Evolutionary conservation across 108 stramenopile species (phyloP).

Genomic region (Epithemia pelagica): DNA sequence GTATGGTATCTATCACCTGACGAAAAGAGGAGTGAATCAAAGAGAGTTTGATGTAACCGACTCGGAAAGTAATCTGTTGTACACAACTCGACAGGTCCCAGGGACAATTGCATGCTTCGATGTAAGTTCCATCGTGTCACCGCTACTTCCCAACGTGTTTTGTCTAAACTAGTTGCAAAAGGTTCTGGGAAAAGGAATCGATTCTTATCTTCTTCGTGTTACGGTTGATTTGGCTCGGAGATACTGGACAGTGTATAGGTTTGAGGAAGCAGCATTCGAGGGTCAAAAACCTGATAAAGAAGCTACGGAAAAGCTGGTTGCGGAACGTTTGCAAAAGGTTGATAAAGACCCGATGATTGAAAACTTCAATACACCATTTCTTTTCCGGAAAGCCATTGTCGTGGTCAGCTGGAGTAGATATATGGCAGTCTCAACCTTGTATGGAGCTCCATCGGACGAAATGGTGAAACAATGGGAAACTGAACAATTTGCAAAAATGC

Average conservation of each 20-base stretch:
- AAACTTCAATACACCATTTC: background rate
- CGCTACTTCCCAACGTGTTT: no score
- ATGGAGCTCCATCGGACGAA: conserved; percentile 27
- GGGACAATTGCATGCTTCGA: conserved; percentile 45
- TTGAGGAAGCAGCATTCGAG: conserved; percentile 14
- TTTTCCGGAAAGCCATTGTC: conserved; percentile 31
- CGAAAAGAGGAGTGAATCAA: conserved; percentile 23
- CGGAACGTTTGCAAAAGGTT: background rate
- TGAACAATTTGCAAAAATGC: background rate
- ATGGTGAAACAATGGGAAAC: conserved; percentile 1
- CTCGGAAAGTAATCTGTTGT: conserved; percentile 20
- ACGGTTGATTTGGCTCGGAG: conserved; percentile 14
- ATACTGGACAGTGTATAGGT: conserved; percentile 29
- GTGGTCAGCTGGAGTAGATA: conserved; percentile 38
- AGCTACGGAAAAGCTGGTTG: conserved; percentile 16
- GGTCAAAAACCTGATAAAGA: conserved; percentile 12
- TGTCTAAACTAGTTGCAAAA: no score
- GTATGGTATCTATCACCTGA: conserved; percentile 17
- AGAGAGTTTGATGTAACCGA: conserved; percentile 38
- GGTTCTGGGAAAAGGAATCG: conserved; percentile 11
- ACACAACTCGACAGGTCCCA: conserved; percentile 26
- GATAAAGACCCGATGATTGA: background rate
- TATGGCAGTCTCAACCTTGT: conserved; percentile 24
- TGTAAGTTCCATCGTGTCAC: no score
- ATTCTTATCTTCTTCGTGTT: conserved; percentile 16